Evolutionary conservation across 1,284 basidiomycete species (phyloP).

Genomic region (Rhodotorula sp.): DNA sequence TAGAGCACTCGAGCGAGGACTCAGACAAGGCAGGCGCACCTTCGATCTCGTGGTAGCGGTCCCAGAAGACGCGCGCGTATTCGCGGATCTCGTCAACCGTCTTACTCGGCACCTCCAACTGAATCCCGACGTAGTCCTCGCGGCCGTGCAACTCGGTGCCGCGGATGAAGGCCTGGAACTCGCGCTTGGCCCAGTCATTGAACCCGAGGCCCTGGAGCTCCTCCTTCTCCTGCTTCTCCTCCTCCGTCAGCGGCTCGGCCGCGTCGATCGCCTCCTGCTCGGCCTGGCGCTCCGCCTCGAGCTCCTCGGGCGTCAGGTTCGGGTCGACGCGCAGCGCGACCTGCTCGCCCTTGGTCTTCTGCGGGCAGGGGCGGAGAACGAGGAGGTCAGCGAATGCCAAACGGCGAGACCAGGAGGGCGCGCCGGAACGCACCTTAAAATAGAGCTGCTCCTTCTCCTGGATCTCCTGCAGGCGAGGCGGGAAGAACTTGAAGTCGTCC

Average conservation of each 20-base stretch:
- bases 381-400: neutral
- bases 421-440: conserved; percentile 61
- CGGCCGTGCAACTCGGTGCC: conserved; percentile 84
- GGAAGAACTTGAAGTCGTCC: conserved; percentile 98
- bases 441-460: conserved; percentile 86
- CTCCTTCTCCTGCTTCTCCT: conserved; percentile 74
- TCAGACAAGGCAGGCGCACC: conserved; percentile 64
- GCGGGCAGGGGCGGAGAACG: conserved; percentile 30
- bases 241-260: conserved; percentile 82
- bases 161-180: conserved; percentile 88
- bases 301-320: conserved; percentile 73
- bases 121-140: conserved; percentile 73
- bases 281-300: conserved; percentile 76
- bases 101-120: conserved; percentile 74
- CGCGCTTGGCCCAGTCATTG: conserved; percentile 84
- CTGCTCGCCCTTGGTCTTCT: conserved; percentile 64
- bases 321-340: conserved; percentile 68
- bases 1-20: too few relatives aligned
- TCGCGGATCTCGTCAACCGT: conserved; percentile 73
- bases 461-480: conserved; percentile 73
- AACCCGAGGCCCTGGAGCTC: conserved; percentile 76
- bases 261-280: conserved; percentile 84
- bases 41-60: conserved; percentile 82
- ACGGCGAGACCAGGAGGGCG: neutral
- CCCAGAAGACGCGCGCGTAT: conserved; percentile 86